Evolutionary conservation across 345 rosid species (phyloP).

Genomic region (Arabis alpina): DNA sequence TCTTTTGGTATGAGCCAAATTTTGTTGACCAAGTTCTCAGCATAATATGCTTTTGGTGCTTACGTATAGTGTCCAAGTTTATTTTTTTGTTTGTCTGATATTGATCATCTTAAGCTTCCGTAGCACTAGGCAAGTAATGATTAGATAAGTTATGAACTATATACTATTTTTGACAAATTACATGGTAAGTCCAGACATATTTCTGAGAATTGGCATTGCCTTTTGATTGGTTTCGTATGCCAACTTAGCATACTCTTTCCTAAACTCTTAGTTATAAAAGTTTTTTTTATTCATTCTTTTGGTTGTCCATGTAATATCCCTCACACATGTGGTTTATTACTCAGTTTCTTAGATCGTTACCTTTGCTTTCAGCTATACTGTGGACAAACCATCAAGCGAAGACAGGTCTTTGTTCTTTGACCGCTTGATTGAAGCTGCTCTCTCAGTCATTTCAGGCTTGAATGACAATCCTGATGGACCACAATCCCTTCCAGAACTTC

Average conservation of each 20-base stretch:
- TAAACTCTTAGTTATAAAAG: neutral
- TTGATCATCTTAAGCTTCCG: constrained; percentile 1
- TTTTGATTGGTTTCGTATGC: constrained; percentile 15
- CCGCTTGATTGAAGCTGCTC: constrained; percentile 84
- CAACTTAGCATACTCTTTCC: constrained; percentile 15
- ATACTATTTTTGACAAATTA: constrained; percentile 1
- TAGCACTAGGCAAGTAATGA: constrained; percentile 1
- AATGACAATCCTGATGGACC: constrained; percentile 53
- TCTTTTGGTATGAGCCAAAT: neutral
- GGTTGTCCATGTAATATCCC: constrained; percentile 9
- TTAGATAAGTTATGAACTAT: neutral
- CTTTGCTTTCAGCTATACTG: constrained; percentile 69
- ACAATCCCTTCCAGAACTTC: constrained; percentile 69
- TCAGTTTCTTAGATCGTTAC: constrained; percentile 27
- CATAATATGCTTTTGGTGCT: constrained; percentile 20
- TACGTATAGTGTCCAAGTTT: constrained; percentile 19
- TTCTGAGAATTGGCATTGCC: neutral
- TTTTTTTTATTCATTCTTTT: constrained; percentile 8
- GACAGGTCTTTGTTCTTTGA: constrained; percentile 84
- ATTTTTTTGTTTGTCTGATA: constrained; percentile 3
- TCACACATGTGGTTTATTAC: constrained; percentile 21
- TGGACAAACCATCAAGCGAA: constrained; percentile 72
- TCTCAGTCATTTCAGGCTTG: constrained; percentile 66
- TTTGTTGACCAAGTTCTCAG: constrained; percentile 9
- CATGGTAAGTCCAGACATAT: neutral